Percentiles rank a stretch among this genome's conserved stretches.
phyloP scores from a whole-genome alignment of 805 yeast species.

The Ascoidea rubescens region DNA sequence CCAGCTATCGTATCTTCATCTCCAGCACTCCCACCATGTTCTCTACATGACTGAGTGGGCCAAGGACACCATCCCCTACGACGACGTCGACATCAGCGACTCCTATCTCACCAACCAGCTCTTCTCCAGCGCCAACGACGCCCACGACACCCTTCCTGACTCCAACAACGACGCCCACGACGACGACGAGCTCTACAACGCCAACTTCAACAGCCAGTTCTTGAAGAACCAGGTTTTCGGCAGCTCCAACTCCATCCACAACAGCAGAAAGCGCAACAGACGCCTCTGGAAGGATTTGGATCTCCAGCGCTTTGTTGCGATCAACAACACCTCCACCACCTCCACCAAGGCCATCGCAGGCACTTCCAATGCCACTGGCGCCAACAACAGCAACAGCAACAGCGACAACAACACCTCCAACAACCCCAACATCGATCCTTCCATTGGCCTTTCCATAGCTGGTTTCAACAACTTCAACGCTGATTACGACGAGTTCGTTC shows the following conservation, averaged over 20 bases:
- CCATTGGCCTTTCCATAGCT: background rate
- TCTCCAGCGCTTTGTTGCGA: constrained; percentile 13
- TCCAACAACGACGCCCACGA: constrained; percentile 1
- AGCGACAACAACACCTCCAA: background rate
- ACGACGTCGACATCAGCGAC: constrained; percentile 14
- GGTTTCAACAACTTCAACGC: background rate
- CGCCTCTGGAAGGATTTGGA: constrained; percentile 17
- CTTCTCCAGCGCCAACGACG: constrained; percentile 3
- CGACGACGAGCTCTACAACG: constrained; percentile 7
- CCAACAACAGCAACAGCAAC: background rate
- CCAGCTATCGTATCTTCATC: constrained; percentile 12
- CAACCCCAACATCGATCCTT: background rate
- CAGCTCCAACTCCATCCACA: constrained; percentile 3
- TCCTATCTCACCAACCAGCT: background rate
- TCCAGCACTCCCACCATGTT: constrained; percentile 16
- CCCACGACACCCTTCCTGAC: background rate
- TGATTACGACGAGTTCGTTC: background rate
- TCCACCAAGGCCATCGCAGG: background rate
- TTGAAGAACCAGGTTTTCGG: constrained; percentile 15
- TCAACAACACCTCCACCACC: constrained; percentile 6
- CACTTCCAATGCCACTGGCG: background rate
- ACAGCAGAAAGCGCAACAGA: constrained; percentile 11
- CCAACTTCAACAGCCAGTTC: constrained; percentile 6
- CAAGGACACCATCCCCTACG: constrained; percentile 16
- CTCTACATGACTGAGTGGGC: constrained; percentile 21